A percentile compares a stretch with the other conserved stretches of the same genome.
Evolutionary conservation across 2,329 filamentous ascomycete species (phyloP).

Genomic region (Talaromyces pinophilus): DNA sequence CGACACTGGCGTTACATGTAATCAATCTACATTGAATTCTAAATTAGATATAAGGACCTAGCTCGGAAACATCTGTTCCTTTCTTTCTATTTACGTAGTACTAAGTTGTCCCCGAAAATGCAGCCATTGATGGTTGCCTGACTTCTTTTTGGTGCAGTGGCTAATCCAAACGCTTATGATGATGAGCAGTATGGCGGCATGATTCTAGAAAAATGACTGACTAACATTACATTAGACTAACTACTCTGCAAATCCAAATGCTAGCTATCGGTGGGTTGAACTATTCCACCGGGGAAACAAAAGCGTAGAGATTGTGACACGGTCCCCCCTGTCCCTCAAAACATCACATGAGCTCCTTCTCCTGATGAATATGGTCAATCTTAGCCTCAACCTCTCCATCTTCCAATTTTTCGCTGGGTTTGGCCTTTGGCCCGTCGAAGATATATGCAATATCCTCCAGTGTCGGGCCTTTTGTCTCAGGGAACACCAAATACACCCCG

Average conservation of each 20-base stretch:
- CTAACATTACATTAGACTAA: not conserved
- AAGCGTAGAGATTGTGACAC: not conserved
- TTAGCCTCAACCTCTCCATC: not conserved
- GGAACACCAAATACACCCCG: constrained; percentile 37
- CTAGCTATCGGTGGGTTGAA: not conserved
- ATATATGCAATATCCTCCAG: constrained; percentile 71
- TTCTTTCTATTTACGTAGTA: too few species aligned
- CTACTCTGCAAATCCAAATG: not conserved
- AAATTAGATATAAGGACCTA: not conserved
- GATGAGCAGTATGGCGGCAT: not conserved
- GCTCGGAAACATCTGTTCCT: not conserved
- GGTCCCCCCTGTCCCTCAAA: not conserved
- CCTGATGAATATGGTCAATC: not conserved
- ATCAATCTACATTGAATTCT: not conserved
- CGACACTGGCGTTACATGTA: not conserved
- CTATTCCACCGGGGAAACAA: not conserved
- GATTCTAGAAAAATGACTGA: not conserved
- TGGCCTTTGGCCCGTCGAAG: constrained; percentile 65
- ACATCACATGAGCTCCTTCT: not conserved
- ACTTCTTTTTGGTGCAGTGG: too few species aligned
- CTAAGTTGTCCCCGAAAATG: too few species aligned
- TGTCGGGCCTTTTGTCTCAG: constrained; percentile 70
- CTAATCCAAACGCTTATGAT: not conserved
- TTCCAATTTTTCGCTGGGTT: not conserved
- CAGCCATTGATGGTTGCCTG: too few species aligned